Evolutionary conservation across 495 filamentous ascomycete genomes (phyloP).

Genomic region (Xylaria scruposa): DNA sequence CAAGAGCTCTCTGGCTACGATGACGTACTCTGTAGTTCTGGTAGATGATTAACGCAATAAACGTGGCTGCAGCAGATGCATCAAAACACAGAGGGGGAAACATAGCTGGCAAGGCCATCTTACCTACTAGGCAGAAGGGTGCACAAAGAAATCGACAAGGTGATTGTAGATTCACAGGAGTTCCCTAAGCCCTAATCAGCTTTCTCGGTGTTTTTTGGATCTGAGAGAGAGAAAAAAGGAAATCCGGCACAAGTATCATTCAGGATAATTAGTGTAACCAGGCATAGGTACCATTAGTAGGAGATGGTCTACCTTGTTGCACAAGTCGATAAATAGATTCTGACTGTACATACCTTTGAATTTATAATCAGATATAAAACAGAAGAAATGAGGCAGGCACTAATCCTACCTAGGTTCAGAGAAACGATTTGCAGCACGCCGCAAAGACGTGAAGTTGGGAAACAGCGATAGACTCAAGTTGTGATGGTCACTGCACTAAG

Average conservation of each 20-base stretch:
- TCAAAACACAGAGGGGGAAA: neutral
- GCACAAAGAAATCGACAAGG: neutral
- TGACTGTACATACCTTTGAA: neutral
- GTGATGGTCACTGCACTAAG: neutral
- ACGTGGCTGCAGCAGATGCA: neutral
- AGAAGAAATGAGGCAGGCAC: neutral
- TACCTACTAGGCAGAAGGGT: neutral
- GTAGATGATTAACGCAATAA: neutral
- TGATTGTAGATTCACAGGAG: neutral
- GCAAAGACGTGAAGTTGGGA: neutral
- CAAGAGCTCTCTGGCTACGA: neutral
- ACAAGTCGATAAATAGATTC: neutral
- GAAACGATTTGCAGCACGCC: neutral
- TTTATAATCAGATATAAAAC: neutral
- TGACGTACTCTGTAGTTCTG: neutral
- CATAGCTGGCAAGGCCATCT: neutral
- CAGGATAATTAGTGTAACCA: neutral
- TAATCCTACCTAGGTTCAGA: neutral
- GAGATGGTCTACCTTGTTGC: neutral
- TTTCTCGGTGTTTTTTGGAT: no score
- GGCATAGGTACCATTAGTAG: neutral
- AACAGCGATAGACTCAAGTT: neutral
- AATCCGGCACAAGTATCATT: neutral
- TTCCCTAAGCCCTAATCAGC: neutral
- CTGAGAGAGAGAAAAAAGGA: neutral